A percentile compares a stretch with the other conserved stretches of the same genome.
Conservation (phyloP, 805 yeast species). For the Danielia oregonensis region DNA sequence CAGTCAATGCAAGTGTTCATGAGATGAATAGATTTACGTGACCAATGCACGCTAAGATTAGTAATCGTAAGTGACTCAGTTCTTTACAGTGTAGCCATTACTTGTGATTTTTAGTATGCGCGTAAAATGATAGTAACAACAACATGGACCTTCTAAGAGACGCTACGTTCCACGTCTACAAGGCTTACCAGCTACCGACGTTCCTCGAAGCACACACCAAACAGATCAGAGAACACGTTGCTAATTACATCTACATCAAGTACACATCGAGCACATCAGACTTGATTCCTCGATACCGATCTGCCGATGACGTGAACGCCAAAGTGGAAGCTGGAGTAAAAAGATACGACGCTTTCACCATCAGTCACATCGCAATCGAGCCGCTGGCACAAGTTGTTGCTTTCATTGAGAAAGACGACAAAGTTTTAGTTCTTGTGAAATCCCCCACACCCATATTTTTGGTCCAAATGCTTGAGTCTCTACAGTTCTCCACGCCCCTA, state of each 20-base stretch:
- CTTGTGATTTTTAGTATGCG: too few species aligned
- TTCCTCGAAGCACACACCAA: conserved; percentile 4
- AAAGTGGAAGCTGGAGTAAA: neutral
- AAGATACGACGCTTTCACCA: neutral
- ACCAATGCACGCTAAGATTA: too few species aligned
- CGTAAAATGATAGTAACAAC: too few species aligned
- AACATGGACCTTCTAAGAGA: conserved; percentile 11
- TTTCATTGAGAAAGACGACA: conserved; percentile 4
- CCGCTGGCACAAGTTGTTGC: conserved; percentile 6
- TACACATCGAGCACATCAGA: conserved; percentile 9
- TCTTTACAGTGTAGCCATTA: too few species aligned
- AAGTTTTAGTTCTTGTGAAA: conserved; percentile 3
- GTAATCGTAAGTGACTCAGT: too few species aligned
- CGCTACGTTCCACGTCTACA: conserved; percentile 6
- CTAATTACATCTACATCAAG: conserved; percentile 9
- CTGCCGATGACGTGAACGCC: conserved; percentile 8
- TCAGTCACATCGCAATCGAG: conserved; percentile 5
- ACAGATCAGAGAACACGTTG: conserved; percentile 5
- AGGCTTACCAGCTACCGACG: conserved; percentile 6
- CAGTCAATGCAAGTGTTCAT: too few species aligned
- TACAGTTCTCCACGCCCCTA: conserved; percentile 7
- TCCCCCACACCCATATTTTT: conserved; percentile 7
- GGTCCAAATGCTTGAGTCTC: conserved; percentile 10
- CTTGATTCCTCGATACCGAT: conserved; percentile 7
- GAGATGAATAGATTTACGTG: too few species aligned